phyloP scores from a whole-genome alignment of 1,284 basidiomycete genomes.

The Microbotryum intermedium region DNA sequence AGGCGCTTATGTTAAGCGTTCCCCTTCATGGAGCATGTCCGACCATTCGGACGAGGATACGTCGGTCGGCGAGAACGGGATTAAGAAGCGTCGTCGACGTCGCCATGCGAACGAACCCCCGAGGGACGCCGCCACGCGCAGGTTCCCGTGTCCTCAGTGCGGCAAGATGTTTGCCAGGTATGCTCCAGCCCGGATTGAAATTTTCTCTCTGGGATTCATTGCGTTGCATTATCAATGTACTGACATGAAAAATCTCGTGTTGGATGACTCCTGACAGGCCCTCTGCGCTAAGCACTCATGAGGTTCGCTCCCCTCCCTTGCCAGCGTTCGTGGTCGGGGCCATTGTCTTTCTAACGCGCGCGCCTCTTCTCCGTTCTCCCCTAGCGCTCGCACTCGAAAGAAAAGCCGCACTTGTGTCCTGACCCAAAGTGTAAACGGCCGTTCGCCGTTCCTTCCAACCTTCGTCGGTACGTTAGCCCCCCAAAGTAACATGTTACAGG shows the following conservation, averaged over 20 bases:
- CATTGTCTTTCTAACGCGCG: background rate
- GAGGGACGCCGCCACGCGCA: background rate
- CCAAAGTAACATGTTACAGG: too few species aligned
- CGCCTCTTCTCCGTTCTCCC: background rate
- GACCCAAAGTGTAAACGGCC: background rate
- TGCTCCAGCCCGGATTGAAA: background rate
- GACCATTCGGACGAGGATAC: too few species aligned
- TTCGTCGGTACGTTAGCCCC: background rate
- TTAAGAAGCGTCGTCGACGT: background rate
- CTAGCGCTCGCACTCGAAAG: constrained; percentile 9
- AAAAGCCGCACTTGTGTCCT: constrained; percentile 6
- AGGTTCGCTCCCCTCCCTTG: background rate
- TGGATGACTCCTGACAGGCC: background rate
- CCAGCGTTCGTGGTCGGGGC: background rate
- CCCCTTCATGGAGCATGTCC: too few species aligned
- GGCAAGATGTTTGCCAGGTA: constrained; percentile 7
- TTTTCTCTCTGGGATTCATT: background rate
- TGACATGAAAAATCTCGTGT: background rate
- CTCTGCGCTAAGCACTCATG: constrained; percentile 4
- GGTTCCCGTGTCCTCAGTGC: constrained; percentile 1
- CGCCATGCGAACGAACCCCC: background rate
- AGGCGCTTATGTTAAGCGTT: too few species aligned
- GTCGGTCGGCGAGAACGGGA: background rate
- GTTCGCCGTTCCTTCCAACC: constrained; percentile 1
- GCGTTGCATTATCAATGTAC: background rate